Base-by-base conservation (phyloP, 495 filamentous ascomycete species). In the Darksidea phi region DNA sequence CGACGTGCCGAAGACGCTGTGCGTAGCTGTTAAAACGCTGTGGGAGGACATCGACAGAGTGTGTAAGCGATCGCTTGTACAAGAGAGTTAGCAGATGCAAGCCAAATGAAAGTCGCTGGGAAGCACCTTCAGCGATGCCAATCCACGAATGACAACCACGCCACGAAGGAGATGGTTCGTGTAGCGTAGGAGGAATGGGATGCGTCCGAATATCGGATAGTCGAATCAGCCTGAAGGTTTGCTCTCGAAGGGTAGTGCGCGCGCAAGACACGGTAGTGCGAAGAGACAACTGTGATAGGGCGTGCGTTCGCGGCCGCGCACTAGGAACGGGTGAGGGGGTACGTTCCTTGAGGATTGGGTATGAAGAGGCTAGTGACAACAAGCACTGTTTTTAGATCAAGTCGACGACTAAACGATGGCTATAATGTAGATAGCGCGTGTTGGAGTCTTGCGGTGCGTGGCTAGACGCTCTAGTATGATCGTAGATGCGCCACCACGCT, bases 401-500 rank as follows among this genome's bases (percentile, higher is more conserved):
- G 10, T 3, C 3, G 28, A 32, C 10, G 28, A 32, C 10, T 32
- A 3, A 4, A 32, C 28, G 10, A 32, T 10, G 28, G 10, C 28
- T 32, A 32, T 3, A 3, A 32, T 10, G 3, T 32, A 32, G 28
- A 32, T 32, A 32, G 28, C 10, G 10, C 28, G 28, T 10, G 3
- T 3, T 32, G 28, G 28, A 32, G 28, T 3, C 3, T 10, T 10
- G 28, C 28, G 10, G 28, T 32, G 10, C 28, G 28, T 10, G 10
- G 28, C 28, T 32, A 32, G 2, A 37, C 50, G 28, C 50, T 38
- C n/a, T 18, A n/a, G 32, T 21, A 28, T 53, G 26, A 36, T 41
- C 32, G 41, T 54, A 54, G 32, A 32, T 41, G 51, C 51, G n/a
- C 51, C 36, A 42, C 50, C 34, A 60, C 36, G 59, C 52, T 54